Evolutionary conservation across 768 basidiomycete species (phyloP).

Genomic region (Boletus edulis): DNA sequence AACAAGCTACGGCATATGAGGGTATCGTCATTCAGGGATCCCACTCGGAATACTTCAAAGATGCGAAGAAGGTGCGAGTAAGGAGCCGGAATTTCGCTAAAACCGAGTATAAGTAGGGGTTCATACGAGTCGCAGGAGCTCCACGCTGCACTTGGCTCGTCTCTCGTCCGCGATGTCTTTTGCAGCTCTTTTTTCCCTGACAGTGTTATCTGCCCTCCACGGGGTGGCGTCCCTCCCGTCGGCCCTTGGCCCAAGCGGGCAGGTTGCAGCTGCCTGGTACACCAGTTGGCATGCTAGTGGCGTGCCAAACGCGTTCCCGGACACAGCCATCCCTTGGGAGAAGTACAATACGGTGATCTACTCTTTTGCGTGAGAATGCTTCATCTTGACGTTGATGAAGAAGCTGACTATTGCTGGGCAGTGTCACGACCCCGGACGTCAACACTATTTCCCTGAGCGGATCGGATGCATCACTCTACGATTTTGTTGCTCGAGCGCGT

Average conservation of each 20-base stretch:
- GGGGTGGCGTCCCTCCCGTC: background rate
- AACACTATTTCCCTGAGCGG: conserved; percentile 29
- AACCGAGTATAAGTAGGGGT: conserved; percentile 7
- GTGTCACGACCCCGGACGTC: conserved; percentile 33
- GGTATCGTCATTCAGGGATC: no score
- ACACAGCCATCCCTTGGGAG: conserved; percentile 56
- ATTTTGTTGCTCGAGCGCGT: conserved; percentile 51
- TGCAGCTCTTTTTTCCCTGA: background rate
- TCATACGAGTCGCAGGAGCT: background rate
- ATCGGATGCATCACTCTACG: conserved; percentile 46
- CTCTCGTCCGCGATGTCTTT: background rate
- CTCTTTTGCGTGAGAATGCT: conserved; percentile 53
- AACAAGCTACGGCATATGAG: no score
- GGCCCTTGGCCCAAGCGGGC: background rate
- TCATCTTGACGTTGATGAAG: background rate
- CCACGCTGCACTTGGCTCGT: background rate
- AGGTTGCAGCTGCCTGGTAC: conserved; percentile 60
- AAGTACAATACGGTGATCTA: conserved; percentile 73
- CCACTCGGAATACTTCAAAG: no score
- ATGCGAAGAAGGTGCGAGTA: background rate
- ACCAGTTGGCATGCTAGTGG: conserved; percentile 30
- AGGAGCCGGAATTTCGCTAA: background rate
- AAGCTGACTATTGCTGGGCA: conserved; percentile 12
- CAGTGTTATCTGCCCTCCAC: background rate
- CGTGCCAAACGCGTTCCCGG: conserved; percentile 46